Evolutionary conservation across 2,329 filamentous ascomycete species (phyloP), one percentile per base, ranked within the genome.

Genomic region (Colletotrichum abscissum): DNA sequence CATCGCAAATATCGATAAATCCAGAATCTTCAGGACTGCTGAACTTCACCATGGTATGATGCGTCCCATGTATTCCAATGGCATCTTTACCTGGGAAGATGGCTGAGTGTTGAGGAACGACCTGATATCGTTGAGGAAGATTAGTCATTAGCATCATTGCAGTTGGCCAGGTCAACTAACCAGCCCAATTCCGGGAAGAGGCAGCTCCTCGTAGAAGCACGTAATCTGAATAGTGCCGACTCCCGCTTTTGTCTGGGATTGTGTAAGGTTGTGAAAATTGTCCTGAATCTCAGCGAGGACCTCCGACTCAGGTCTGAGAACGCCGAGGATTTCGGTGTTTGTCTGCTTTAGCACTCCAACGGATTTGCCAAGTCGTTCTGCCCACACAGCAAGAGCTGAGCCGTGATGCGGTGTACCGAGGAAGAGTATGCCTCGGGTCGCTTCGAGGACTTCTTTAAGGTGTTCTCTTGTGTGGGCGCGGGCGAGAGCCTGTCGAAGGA

Each of bases 171-270:
- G 1, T 19, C 38, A 46, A 46, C 16, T 46, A 1, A 46, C 38
- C 38, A 46, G 1, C 7, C 38, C 38, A 19, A 46, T 8, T 19
- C 38, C 38, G 0, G 38, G 38, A 8, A 46, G 16, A 46, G 16
- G 38, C 2, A 46, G 6, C 16, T 46, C 38, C 16, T 46, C 38
- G 1, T 46, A 46, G 38, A 19, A 19, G 16, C 38, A 46, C 0
- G 38, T 46, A 1, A 46, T 46, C 0, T 46, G 5, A 19, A 46
- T n/a, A 2, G 38, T 8, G 38, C 38, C 1, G 38, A n/a, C 38
- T 0, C 38, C 38, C 38, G 16, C 14, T 0, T 1, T 6, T 2
- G 16, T 46, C 16, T 46, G 38, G 0, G 16, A n/a, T 3, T 46
- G 16, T 19, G 6, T 46, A 0, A 46, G n/a, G 5, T 46, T 19